Base-by-base conservation (phyloP, 805 yeast species). In the Yarrowia phangngaensis region DNA sequence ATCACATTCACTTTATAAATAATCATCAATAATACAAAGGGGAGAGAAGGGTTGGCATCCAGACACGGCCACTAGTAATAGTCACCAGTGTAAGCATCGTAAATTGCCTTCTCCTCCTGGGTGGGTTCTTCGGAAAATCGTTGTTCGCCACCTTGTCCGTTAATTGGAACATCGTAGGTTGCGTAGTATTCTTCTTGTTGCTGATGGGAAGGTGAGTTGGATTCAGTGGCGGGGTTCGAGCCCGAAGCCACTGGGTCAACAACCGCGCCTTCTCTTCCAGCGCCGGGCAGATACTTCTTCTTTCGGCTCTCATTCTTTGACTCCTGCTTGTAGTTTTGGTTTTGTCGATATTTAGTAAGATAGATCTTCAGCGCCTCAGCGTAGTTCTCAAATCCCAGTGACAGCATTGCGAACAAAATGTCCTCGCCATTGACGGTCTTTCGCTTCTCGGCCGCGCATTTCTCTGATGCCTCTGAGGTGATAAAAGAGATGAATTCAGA, bases 351-450 rank as follows among this genome's bases (percentile, higher is more conserved):
- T 60, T 80, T 80, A 40, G 86, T 82, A 52, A 80, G 64, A 58
- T 80, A 80, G 30, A 80, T 80, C 58, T 80, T 80, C 55, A 80
- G 70, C 29, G 80, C 81, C 59, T 80, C 86, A 20, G 83, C 74
- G 58, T 80, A 80, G 58, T 80, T 80, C 55, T 80, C 86, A 59
- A 80, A 80, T 8, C 86, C 86, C 23, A 80, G 65, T 7, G 80
- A 72, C 30, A 72, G 70, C 80, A 80, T 75, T 7, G 84, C 80
- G 59, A 72, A 76, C 55, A 80, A 61, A 12, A 80, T 73, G 53
- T 80, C 86, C 57, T 80, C 86, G 4, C 86, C 86, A 57, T 80
- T 80, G 33, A 80, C 77, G 3, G 86, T 80, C 58, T 80, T 80
- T 20, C 86, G 68, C 62, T 80, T 79, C 55, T 80, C 86, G 41